These are phyloP conservation scores for Cicer arietinum DNA, from an alignment of 306 rosid species.

Conservation along the genomic window DNA sequence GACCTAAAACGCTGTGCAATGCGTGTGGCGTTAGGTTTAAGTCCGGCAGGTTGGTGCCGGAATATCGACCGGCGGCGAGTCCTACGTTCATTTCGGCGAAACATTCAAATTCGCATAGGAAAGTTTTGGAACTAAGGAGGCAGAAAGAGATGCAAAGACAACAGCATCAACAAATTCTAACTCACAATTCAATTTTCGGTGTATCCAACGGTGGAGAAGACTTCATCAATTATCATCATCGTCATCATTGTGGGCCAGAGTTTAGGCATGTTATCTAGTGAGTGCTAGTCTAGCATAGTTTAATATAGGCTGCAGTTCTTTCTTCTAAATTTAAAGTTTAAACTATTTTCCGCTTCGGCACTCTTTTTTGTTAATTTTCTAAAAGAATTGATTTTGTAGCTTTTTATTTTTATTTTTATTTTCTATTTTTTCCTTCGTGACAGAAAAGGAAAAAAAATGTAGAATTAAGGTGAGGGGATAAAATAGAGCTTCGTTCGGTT, in stretches of 20 bases:
- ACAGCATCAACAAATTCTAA: constrained; percentile 60
- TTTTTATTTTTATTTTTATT: constrained; percentile 7
- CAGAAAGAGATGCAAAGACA: constrained; percentile 65
- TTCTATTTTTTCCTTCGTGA: constrained; percentile 16
- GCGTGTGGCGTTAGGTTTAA: constrained; percentile 79
- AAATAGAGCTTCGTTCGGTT: constrained; percentile 37
- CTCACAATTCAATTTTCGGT: constrained; percentile 72
- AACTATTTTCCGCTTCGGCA: constrained; percentile 31
- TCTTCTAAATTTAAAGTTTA: constrained; percentile 37
- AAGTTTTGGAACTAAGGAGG: constrained; percentile 72
- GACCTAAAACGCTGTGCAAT: constrained; percentile 75
- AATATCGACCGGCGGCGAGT: constrained; percentile 76
- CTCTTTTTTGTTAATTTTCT: constrained; percentile 41
- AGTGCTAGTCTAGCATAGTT: constrained; percentile 46
- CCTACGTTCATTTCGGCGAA: constrained; percentile 65
- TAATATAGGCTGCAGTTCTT: constrained; percentile 50
- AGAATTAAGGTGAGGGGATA: constrained; percentile 46
- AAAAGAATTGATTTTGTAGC: constrained; percentile 57
- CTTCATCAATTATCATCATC: constrained; percentile 66
- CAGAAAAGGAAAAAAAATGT: constrained; percentile 21
- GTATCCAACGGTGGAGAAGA: constrained; percentile 86
- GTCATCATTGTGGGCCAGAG: constrained; percentile 60
- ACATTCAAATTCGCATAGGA: constrained; percentile 78
- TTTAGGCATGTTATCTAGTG: constrained; percentile 71
- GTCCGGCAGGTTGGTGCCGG: constrained; percentile 71